Evolutionary conservation across 208 protist species (phyloP), one percentile per base, ranked within the genome.

Genomic region (Porcisia hertigi): DNA sequence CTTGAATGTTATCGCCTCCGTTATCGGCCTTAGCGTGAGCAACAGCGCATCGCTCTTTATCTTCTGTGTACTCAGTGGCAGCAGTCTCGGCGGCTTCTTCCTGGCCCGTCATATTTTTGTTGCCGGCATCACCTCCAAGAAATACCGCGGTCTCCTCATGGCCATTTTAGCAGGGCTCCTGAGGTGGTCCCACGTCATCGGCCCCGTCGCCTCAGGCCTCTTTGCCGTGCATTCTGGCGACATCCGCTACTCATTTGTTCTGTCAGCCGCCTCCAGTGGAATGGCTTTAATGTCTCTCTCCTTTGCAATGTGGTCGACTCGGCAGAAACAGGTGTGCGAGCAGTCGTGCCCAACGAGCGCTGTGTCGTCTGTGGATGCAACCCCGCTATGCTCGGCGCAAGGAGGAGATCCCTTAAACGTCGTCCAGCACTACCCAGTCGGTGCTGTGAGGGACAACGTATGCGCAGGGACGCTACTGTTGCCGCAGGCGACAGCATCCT

Each of bases 91-190:
- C 16, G 82, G 79, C 54, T 95, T 94, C 79, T 96, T 97, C 72
- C 76, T 97, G 1, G 69, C 91, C 34, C 90, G 90, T 0, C 91
- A 96, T 84, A 92, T 97, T 41, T 94, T 95, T 52, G 91, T 94
- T 20, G 72, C 90, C 12, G 77, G 84, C 6, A 85, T 93, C 41
- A 80, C 84, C 25, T 87, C 88, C n/a, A 88, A 86, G 66, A 84
- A 87, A 73, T 87, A 95, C 57, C 88, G 91, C n/a, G 93, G 90
- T 1, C 89, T 88, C 54, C 78, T 94, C 45, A 92, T 97, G 82
- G 73, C 89, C 3, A 91, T 93, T 62, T 73, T 97, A 25, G 86
- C 87, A 0, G 91, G 91, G n/a, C 76, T 96, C 45, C 80, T 95
- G 41, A 87, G 91, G 23, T 95, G 86, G 86, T 65, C 90, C 25